phyloP scores from a whole-genome alignment of 1,284 basidiomycete species.

The Puccinia brachypodii region DNA sequence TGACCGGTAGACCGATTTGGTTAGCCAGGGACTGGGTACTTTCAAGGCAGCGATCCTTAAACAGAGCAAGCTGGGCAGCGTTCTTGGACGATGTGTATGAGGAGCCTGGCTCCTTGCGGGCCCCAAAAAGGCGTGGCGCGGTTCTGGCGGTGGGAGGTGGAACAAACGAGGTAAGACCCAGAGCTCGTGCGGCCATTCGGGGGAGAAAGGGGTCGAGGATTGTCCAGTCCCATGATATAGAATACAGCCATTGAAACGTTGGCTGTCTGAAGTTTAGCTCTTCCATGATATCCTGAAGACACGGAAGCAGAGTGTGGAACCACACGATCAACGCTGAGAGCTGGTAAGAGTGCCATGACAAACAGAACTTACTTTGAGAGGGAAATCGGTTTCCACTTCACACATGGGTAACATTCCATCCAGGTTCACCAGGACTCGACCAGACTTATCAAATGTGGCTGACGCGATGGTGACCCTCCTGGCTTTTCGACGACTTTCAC shows the following conservation, averaged over 20 bases:
- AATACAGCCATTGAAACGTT: slow-evolving; percentile 63
- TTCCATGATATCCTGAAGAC: slow-evolving; percentile 57
- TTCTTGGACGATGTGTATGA: slow-evolving; percentile 33
- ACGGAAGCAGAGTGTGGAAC: not conserved
- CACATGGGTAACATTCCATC: slow-evolving; percentile 62
- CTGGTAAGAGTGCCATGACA: not conserved
- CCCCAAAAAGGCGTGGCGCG: not conserved
- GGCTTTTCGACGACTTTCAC: slow-evolving; percentile 58
- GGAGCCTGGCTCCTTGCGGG: slow-evolving; percentile 2
- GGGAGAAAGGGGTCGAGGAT: slow-evolving; percentile 60
- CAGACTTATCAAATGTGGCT: slow-evolving; percentile 61
- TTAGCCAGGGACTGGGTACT: slow-evolving; percentile 60
- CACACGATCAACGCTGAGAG: not conserved
- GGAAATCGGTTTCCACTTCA: slow-evolving; percentile 60
- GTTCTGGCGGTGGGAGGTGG: slow-evolving; percentile 23
- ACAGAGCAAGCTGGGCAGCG: slow-evolving; percentile 57
- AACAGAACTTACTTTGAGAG: slow-evolving; percentile 51
- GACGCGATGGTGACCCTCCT: slow-evolving; percentile 61
- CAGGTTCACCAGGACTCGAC: slow-evolving; percentile 60
- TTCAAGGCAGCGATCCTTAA: slow-evolving; percentile 61
- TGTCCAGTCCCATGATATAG: slow-evolving; percentile 61
- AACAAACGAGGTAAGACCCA: slow-evolving; percentile 39
- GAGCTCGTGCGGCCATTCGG: slow-evolving; percentile 57
- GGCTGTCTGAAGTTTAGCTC: slow-evolving; percentile 60
- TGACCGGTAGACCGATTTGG: slow-evolving; percentile 60